phyloP scores from a whole-genome alignment of 805 yeast genomes.

The Millerozyma miso region DNA sequence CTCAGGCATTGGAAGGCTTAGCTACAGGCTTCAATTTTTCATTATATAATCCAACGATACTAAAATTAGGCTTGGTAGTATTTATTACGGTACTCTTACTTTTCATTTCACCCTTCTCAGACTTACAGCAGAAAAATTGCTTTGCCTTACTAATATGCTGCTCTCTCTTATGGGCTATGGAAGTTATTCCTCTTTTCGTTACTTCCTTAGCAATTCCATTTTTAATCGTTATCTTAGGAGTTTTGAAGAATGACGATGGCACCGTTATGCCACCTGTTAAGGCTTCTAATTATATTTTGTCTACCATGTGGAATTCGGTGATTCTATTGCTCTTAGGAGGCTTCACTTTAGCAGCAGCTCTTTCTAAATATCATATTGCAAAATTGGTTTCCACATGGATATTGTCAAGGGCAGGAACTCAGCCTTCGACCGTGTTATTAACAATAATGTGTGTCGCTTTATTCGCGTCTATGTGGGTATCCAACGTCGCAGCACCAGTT shows the following conservation, averaged over 20 bases:
- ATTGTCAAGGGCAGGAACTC: conserved; percentile 47
- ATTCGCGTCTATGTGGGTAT: conserved; percentile 55
- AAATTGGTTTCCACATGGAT: conserved; percentile 47
- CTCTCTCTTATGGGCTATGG: conserved; percentile 93
- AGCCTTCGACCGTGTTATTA: conserved; percentile 44
- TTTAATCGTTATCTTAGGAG: conserved; percentile 67
- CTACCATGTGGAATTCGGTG: conserved; percentile 53
- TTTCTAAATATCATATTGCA: conserved; percentile 51
- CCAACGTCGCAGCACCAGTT: conserved; percentile 55
- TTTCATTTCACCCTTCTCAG: conserved; percentile 29
- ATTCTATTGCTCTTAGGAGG: conserved; percentile 51
- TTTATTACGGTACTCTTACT: conserved; percentile 40
- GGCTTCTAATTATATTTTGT: conserved; percentile 42
- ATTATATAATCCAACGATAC: conserved; percentile 28
- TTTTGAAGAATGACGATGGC: conserved; percentile 55
- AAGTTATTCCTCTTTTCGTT: conserved; percentile 85
- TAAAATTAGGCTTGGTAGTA: conserved; percentile 46
- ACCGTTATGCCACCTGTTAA: conserved; percentile 38
- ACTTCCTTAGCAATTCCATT: conserved; percentile 84
- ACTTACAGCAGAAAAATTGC: conserved; percentile 41
- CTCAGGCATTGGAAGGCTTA: conserved; percentile 5
- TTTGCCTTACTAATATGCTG: conserved; percentile 78
- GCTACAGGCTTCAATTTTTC: conserved; percentile 19
- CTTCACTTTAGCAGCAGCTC: conserved; percentile 51
- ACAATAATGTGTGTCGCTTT: conserved; percentile 49